Conservation (phyloP, 768 basidiomycete species). For the Leccinum sublutescens region DNA sequence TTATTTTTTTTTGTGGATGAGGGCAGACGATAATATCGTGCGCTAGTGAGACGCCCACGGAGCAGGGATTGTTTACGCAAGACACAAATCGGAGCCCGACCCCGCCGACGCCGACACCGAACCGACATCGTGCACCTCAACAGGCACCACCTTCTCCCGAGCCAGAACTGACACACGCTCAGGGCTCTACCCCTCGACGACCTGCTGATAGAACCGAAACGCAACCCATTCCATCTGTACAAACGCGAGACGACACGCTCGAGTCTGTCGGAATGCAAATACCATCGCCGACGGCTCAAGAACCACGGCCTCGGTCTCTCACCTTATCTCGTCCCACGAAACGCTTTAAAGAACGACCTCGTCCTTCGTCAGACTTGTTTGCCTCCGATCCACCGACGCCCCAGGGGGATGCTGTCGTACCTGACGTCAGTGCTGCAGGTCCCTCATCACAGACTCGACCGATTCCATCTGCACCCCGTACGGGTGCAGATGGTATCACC, state of each 20-base stretch:
- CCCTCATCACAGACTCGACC: not conserved
- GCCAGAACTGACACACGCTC: not conserved
- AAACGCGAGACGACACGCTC: not conserved
- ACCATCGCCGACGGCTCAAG: not conserved
- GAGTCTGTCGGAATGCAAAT: slow-evolving; percentile 1
- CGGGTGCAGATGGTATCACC: not conserved
- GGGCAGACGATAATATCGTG: not conserved
- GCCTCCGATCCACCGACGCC: slow-evolving; percentile 20
- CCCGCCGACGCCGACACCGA: not conserved
- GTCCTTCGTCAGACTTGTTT: slow-evolving; percentile 15
- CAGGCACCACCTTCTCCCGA: not conserved
- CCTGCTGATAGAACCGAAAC: not conserved
- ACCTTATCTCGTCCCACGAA: slow-evolving; percentile 2
- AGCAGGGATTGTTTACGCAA: not conserved
- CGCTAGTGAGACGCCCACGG: slow-evolving; percentile 4
- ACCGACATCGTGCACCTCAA: not conserved
- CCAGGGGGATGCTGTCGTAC: not conserved
- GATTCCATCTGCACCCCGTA: not conserved
- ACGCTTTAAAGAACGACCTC: slow-evolving; percentile 10
- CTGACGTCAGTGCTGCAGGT: not conserved
- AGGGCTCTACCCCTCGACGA: not conserved
- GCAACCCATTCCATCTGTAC: not conserved
- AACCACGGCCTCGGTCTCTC: not conserved
- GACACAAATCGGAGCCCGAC: not conserved
- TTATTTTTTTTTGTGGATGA: not conserved